Evolutionary conservation across 164 flowering plant species (phyloP), one percentile per base, ranked within the genome.

Genomic region (Sextonia rubra): DNA sequence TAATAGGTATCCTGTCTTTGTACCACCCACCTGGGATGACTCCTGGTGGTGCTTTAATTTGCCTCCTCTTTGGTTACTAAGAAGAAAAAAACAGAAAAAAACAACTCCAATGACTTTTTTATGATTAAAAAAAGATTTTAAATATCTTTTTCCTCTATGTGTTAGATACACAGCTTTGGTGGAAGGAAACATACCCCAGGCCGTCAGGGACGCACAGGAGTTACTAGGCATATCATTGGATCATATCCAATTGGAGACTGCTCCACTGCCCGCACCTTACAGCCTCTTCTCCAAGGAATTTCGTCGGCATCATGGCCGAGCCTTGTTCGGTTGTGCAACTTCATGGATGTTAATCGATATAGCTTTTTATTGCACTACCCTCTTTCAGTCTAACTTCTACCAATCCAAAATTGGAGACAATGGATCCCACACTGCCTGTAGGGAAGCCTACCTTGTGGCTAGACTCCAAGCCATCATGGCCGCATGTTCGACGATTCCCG

Each of bases 81-180:
- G n/a, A n/a, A n/a, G n/a, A n/a, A n/a, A n/a, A n/a, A n/a, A n/a
- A n/a, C n/a, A n/a, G n/a, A n/a, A n/a, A n/a, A n/a, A n/a, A n/a
- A n/a, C n/a, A n/a, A n/a, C n/a, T n/a, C n/a, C n/a, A n/a, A n/a
- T n/a, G n/a, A n/a, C n/a, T n/a, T n/a, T n/a, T 32, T 32, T 32
- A 7, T 32, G 44, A 37, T 7, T 7, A 37, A 32, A 37, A 32
- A 37, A 37, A 37, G 44, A 37, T 37, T 37, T 8, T 37, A 37
- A 37, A 9, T n/a, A n/a, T n/a, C n/a, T 37, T 37, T 30, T 37
- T 37, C 44, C 44, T 9, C 44, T 37, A 5, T 23, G 3, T 71
- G 37, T n/a, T 74, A 90, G 94, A 67, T 88, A 83, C 70, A 90
- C 94, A 14, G 94, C 90, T 26, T 66, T 90, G 72, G 94, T 90